These are phyloP conservation scores for Cryptococcus sp. DNA, from an alignment of 1,284 basidiomycete species.

Conservation along the genomic window DNA sequence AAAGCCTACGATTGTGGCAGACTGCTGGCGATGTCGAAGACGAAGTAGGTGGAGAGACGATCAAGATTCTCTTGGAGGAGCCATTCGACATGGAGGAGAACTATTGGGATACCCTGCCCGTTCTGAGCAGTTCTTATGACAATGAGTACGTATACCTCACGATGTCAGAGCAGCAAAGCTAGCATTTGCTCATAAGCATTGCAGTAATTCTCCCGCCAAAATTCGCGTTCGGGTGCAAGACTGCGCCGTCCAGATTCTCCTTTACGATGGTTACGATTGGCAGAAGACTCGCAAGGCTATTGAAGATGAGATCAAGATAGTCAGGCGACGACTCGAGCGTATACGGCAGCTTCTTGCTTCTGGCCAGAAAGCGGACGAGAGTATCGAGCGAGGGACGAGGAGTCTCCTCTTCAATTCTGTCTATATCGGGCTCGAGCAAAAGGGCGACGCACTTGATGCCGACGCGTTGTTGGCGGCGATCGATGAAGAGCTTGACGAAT, in stretches of 20 bases:
- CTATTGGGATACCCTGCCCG: constrained; percentile 66
- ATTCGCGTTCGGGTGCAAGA: constrained; percentile 60
- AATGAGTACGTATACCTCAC: constrained; percentile 30
- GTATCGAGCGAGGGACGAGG: constrained; percentile 72
- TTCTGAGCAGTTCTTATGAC: constrained; percentile 50
- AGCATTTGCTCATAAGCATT: not conserved
- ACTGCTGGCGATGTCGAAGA: constrained; percentile 25
- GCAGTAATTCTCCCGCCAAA: constrained; percentile 16
- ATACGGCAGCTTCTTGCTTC: constrained; percentile 91
- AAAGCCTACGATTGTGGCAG: constrained; percentile 46
- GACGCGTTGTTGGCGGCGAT: constrained; percentile 81
- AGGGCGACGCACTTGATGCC: constrained; percentile 69
- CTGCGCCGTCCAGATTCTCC: constrained; percentile 65
- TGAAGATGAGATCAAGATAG: constrained; percentile 82
- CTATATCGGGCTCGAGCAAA: constrained; percentile 70
- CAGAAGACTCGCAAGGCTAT: constrained; percentile 76
- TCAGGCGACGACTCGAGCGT: constrained; percentile 81
- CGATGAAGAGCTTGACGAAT: constrained; percentile 74
- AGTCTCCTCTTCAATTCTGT: constrained; percentile 81
- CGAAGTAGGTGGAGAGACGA: constrained; percentile 73
- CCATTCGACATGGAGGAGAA: constrained; percentile 65
- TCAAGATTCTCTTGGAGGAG: constrained; percentile 68
- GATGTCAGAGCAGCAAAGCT: not conserved
- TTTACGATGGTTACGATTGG: constrained; percentile 97
- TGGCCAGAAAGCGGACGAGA: constrained; percentile 82